Conservation (phyloP, 768 basidiomycete species). For the Inosperma sp. region DNA sequence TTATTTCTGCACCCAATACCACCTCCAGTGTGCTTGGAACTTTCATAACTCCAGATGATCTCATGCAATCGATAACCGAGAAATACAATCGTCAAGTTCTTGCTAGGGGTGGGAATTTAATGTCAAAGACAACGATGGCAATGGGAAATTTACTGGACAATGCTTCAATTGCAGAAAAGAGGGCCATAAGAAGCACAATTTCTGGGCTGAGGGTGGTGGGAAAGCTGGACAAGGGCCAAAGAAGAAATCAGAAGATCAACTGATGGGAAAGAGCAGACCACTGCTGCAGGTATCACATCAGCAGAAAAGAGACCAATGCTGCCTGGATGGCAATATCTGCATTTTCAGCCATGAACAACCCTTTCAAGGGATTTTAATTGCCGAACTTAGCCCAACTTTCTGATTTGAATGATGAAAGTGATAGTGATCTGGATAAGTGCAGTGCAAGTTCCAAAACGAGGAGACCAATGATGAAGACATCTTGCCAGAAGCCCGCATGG, state of each 20-base stretch:
- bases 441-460: neutral
- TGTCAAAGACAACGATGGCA: conserved; percentile 8
- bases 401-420: too few species aligned
- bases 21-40: conserved; percentile 19
- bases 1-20: conserved; percentile 27
- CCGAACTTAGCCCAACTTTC: too few species aligned
- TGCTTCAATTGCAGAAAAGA: conserved; percentile 6
- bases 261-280: conserved; percentile 27
- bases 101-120: conserved; percentile 20
- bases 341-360: too few species aligned
- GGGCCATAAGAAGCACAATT: neutral
- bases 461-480: neutral
- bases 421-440: neutral
- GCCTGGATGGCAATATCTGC: neutral
- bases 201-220: conserved; percentile 27
- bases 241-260: conserved; percentile 16
- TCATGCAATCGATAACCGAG: conserved; percentile 22
- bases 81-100: conserved; percentile 24
- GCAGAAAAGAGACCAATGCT: conserved; percentile 4
- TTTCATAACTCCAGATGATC: conserved; percentile 20
- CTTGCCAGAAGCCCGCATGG: too few species aligned
- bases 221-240: conserved; percentile 32
- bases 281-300: too few species aligned
- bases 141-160: conserved; percentile 2
- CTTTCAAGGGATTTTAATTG: too few species aligned